Evolutionary conservation across 148 eudicot species (phyloP), one percentile per base, ranked within the genome.

Genomic region (Chenopodium quinoa): DNA sequence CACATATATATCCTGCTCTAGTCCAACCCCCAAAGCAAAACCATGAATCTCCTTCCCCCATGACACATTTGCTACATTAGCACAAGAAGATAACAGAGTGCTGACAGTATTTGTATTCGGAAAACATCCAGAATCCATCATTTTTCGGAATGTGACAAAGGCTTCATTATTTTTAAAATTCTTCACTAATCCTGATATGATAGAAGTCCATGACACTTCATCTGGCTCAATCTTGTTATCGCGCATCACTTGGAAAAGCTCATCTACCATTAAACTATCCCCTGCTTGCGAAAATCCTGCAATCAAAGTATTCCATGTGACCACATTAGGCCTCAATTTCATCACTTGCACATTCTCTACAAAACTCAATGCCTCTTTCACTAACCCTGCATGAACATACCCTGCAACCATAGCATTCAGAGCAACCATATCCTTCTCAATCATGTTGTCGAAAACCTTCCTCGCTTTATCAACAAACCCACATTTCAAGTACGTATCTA

Each of bases 401-500:
- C 98, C 97, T 0, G 94, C 86, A 82, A 91, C 80, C 88, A 93
- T 78, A 9, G 96, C 91, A 82, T 93, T 95, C 37, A 87, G 69
- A 23, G 92, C 82, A 76, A 93, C 93, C 64, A 95, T 81, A 84
- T 95, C 98, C 82, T 83, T 90, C 60, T 85, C 93, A 74, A 60
- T 29, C 89, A 92, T 88, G 48, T 50, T 77, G 73, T 85, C 86
- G 58, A 89, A 92, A 87, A 95, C 94, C 77, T 77, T 78, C 85
- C 88, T 88, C 22, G 97, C 93, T 34, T 84, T 86, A 31, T 82
- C 86, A 50, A 91, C 58, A 23, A 78, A 67, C 19, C 88, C 86
- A 65, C 96, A 95, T 84, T 85, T 93, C 0, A 94, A 89, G 86
- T 95, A 95, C 98, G 91, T 93, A 84, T 92, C 97, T 44, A 95